Base-by-base conservation (phyloP, 1,284 basidiomycete genomes). In the Moesziomyces parantarcticus region DNA sequence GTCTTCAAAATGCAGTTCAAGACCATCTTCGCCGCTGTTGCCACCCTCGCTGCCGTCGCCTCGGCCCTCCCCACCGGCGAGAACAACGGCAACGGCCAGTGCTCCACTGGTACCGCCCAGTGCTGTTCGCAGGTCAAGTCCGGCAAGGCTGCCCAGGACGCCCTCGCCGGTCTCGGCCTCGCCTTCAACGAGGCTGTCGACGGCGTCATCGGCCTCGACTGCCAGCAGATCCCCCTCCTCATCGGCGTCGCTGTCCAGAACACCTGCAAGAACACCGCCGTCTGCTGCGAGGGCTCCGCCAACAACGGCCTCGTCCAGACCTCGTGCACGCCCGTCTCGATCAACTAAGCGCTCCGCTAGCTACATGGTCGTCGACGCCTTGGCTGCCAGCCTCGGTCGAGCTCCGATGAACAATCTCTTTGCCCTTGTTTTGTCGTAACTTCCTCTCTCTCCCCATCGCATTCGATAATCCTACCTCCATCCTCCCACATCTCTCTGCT, bases 1-100 rank as follows among this genome's bases (percentile, higher is more conserved):
- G 42, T 26, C 21, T 49, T 69, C 62, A 77, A 77, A 65, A 77
- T 77, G 75, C 70, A 77, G 69, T 77, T 77, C 75, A 67, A 70
- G 57, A 70, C 72, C 63, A 65, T 75, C 70, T 64, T 77, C 56
- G 68, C 60, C 50, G 42, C 58, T 52, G 55, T 72, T 32, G 63
- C 67, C 63, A 56, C 66, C 60, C 32, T 69, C 53, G 72, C 73
- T 57, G 68, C 62, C 58, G 52, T 73, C 43, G 72, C 73, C 32
- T 58, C 68, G 44, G 71, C 71, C 32, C 26, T 61, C 43, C 66
- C 62, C 55, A 55, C 53, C 23, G 42, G 56, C 22, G 58, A 65
- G 57, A 36, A 43, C 26, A 67, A 67, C 59, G 72, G 72, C 32
- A 67, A 70, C 62, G 75, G 75, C 32, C 51, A 64, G 46, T 77